phyloP scores from a whole-genome alignment of 2,329 filamentous ascomycete genomes.

The Fusarium verrucosum region DNA sequence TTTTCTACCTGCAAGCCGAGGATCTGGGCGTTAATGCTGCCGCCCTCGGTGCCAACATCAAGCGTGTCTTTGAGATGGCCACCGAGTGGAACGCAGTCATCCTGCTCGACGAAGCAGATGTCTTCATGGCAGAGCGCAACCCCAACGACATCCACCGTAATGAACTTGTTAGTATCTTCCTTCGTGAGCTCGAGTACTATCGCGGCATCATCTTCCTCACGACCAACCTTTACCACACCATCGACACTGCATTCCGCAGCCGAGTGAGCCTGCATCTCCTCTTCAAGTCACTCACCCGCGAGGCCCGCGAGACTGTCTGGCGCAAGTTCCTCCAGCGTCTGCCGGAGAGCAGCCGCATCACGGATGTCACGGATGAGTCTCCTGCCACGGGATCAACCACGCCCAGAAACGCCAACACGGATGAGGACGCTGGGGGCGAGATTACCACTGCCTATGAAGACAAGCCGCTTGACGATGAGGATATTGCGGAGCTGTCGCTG shows the following conservation, averaged over 20 bases:
- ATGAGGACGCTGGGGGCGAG: background rate
- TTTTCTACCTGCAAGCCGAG: constrained; percentile 58
- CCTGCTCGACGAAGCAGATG: constrained; percentile 63
- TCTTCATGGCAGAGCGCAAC: constrained; percentile 60
- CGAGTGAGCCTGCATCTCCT: constrained; percentile 59
- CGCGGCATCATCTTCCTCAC: constrained; percentile 58
- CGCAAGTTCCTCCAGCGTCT: constrained; percentile 56
- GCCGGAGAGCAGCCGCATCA: constrained; percentile 24
- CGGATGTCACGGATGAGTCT: background rate
- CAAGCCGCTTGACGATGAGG: constrained; percentile 45
- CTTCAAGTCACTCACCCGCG: constrained; percentile 52
- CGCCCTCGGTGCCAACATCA: constrained; percentile 58
- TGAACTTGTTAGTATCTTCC: constrained; percentile 59
- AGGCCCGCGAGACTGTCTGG: constrained; percentile 56
- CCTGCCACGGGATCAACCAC: constrained; percentile 9
- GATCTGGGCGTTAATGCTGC: constrained; percentile 58
- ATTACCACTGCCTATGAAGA: background rate
- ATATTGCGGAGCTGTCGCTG: constrained; percentile 51
- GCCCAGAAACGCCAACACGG: background rate
- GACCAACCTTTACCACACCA: constrained; percentile 54
- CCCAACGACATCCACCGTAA: constrained; percentile 59
- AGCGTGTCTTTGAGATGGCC: constrained; percentile 58
- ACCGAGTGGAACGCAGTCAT: constrained; percentile 61
- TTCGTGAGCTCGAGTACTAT: constrained; percentile 58
- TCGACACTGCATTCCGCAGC: constrained; percentile 57